Evolutionary conservation across 1,284 basidiomycete species (phyloP), one percentile per base, ranked within the genome.

Genomic region (Puccinia polysora): DNA sequence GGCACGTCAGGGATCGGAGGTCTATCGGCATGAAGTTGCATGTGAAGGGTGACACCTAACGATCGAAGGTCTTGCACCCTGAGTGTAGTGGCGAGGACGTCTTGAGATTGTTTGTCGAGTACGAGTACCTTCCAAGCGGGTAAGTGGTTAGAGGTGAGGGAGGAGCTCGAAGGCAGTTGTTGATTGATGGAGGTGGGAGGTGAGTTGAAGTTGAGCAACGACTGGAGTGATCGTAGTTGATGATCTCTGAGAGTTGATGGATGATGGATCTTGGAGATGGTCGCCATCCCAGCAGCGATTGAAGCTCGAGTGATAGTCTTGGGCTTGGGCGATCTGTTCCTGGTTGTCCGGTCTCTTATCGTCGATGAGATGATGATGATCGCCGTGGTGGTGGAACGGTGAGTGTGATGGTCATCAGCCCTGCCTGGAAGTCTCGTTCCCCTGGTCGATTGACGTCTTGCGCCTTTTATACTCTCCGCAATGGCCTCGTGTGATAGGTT

Each of bases 121-220:
- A 99, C 87, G 7, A 99, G 84, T 7, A 98, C 88, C 81, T 98
- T 99, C 95, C 96, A 99, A 4, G 96, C 87, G 4, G 91, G 87
- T 34, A 91, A 89, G 76, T 47, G 43, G 34, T 45, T 59, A 45
- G 74, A 25, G 47, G 60, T 18, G 49, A 65, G 47, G 15, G 74
- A 43, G 18, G 71, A 25, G 5, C 32, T 49, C 10, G 23, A 18
- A n/a, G 2, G n/a, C 14, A 45, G 30, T 45, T 52, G 45, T 34
- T 58, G 40, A 28, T 30, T 55, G 43, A 15, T 34, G 58, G 25
- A 23, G 49, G 18, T 58, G 38, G 12, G 15, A 18, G 65, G 49
- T 28, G 58, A 79, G 78, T 87, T 86, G 73, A 88, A 82, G 78
- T 85, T 86, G 73, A 89, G 83, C 25, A 89, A 79, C 20, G 84